These are phyloP conservation scores for Onygena corvina DNA, from an alignment of 2,329 filamentous ascomycete genomes.

Conservation along the genomic window DNA sequence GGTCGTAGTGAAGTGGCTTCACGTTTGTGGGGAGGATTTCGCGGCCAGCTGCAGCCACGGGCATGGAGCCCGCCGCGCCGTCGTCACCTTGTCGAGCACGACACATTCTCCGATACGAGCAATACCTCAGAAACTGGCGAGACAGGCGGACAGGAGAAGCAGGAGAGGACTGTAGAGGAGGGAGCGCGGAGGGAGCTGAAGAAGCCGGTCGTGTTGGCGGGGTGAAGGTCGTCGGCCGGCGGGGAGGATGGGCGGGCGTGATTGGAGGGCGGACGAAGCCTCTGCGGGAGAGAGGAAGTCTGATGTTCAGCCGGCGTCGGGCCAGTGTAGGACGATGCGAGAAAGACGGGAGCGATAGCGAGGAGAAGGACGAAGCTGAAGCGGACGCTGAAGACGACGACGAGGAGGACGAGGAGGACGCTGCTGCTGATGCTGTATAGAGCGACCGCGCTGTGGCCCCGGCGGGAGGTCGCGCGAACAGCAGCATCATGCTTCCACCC, in stretches of 20 bases:
- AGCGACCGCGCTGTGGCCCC: not conserved
- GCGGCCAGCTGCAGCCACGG: slow-evolving; percentile 50
- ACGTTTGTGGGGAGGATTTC: slow-evolving; percentile 87
- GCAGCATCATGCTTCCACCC: not conserved
- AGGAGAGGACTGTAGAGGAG: not conserved
- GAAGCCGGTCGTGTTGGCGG: not conserved
- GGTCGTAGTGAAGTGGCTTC: slow-evolving; percentile 79
- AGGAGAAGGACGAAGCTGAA: not conserved
- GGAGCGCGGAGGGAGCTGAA: not conserved
- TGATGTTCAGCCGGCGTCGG: not conserved
- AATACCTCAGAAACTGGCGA: slow-evolving; percentile 43
- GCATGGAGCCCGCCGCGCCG: slow-evolving; percentile 43
- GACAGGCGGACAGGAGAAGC: slow-evolving; percentile 10
- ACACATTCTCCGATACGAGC: slow-evolving; percentile 67
- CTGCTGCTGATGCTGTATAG: not conserved
- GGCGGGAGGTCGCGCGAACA: too few relatives aligned
- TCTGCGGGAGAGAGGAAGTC: not conserved
- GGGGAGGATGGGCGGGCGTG: not conserved
- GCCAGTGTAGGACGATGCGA: not conserved
- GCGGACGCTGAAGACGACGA: not conserved
- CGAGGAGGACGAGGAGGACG: not conserved
- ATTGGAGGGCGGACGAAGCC: not conserved
- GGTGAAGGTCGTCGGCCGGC: not conserved
- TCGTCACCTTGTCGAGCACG: slow-evolving; percentile 41
- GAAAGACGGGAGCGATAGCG: not conserved